phyloP scores from a whole-genome alignment of 202 grass and related monocot species.

The Eragrostis tef region DNA sequence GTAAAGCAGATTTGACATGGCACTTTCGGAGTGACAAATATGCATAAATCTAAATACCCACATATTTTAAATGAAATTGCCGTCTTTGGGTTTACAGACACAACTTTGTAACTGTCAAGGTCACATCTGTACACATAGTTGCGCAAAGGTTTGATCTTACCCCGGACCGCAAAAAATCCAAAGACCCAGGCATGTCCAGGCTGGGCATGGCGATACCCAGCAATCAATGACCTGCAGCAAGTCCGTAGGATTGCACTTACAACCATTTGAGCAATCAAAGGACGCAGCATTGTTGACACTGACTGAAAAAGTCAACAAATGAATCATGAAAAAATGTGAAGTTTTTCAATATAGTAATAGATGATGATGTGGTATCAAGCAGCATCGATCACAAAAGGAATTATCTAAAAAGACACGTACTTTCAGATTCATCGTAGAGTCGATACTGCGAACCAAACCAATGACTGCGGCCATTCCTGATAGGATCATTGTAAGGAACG shows the following conservation, averaged over 20 bases:
- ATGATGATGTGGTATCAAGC: not conserved
- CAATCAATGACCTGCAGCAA: slow-evolving; percentile 39
- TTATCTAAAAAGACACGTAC: not conserved
- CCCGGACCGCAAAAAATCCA: slow-evolving; percentile 28
- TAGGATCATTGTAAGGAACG: slow-evolving; percentile 21
- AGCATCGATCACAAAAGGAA: not conserved
- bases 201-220: slow-evolving; percentile 37
- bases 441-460: not conserved
- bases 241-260: not conserved
- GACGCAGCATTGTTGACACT: not conserved
- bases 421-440: slow-evolving; percentile 50
- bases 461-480: not conserved
- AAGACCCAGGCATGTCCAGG: slow-evolving; percentile 35
- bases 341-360: not conserved
- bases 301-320: slow-evolving; percentile 26
- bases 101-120: slow-evolving; percentile 29
- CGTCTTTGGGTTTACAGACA: slow-evolving; percentile 10
- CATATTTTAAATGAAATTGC: slow-evolving; percentile 20
- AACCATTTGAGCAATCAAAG: slow-evolving; percentile 31
- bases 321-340: slow-evolving; percentile 13
- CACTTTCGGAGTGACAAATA: slow-evolving; percentile 5
- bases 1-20: not conserved
- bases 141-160: slow-evolving; percentile 33
- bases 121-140: slow-evolving; percentile 42
- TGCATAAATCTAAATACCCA: no score